Conservation (phyloP, 2,329 filamentous ascomycete genomes). For the Aspergillus ochraceus region DNA sequence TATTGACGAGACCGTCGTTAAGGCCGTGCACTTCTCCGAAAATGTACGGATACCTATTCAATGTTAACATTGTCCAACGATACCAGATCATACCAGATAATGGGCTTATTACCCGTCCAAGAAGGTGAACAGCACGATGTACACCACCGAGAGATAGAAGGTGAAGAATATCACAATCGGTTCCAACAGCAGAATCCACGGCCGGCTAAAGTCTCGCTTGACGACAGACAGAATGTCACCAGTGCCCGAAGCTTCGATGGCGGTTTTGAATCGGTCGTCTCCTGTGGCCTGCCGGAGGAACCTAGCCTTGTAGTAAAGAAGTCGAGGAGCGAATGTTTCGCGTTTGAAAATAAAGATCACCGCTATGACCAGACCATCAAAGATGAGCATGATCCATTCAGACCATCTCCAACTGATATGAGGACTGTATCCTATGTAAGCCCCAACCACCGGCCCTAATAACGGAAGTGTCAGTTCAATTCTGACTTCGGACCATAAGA, state of each 20-base stretch:
- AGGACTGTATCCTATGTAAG: constrained; percentile 11
- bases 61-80: no score
- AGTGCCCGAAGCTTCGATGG: constrained; percentile 39
- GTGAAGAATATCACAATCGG: constrained; percentile 22
- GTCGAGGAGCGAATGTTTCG: constrained; percentile 50
- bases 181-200: constrained; percentile 22
- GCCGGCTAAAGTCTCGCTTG: background rate
- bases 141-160: constrained; percentile 27
- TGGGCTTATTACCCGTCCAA: constrained; percentile 34
- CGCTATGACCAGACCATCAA: constrained; percentile 33
- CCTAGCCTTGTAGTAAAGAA: constrained; percentile 45
- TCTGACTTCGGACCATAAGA: background rate
- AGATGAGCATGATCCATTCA: constrained; percentile 46
- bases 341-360: constrained; percentile 47
- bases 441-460: background rate
- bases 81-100: no score
- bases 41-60: constrained; percentile 45
- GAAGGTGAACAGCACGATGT: constrained; percentile 34
- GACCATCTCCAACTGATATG: constrained; percentile 38
- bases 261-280: constrained; percentile 34
- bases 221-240: constrained; percentile 14
- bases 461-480: no score
- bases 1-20: constrained; percentile 46
- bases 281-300: constrained; percentile 41
- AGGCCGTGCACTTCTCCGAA: constrained; percentile 52